Evolutionary conservation across 352 stramenopile genomes (phyloP), one percentile per base, ranked within the genome.

Genomic region (Phytophthora cactorum): DNA sequence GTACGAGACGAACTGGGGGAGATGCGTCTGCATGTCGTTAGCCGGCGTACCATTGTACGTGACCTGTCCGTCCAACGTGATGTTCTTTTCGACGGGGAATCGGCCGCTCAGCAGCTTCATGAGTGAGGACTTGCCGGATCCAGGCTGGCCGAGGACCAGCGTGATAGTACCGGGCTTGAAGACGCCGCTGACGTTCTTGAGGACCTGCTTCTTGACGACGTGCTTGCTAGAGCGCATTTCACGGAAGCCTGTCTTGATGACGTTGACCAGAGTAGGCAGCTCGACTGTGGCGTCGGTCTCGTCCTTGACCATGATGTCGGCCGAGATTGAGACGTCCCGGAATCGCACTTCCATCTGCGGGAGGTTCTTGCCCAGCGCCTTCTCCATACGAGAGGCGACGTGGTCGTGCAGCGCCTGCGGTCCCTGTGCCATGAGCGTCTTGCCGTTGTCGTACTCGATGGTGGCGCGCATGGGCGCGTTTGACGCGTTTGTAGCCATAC

Each of bases 271-370:
- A 12, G 66, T 68, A 5, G 65, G 65, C 4, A 72, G 45, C 44
- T 69, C 66, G 1, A 50, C 43, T 45, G 57, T 62, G 59, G 52
- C 10, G n/a, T 71, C 10, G 22, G 45, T 46, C 46, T 66, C 51
- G 51, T 61, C 45, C 34, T 68, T 63, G 55, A 77, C 60, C 6
- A 45, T 28, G 41, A 80, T 68, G 31, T 77, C 57, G 11, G 68
- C 60, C 11, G 73, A 68, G 27, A 81, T 66, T 17, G 68, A 76
- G n/a, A 81, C 46, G 29, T 69, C 45, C n/a, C 71, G 69, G 49
- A 78, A 79, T 15, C 78, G 76, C 11, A 87, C 63, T 22, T 87
- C 75, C 68, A 84, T 77, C 55, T 84, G 76, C 2, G 79, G 76
- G 6, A 85, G 56, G 15, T 28, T 5, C 11, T 43, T 49, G 5